Percentiles rank a stretch among this genome's conserved stretches.
phyloP scores from a whole-genome alignment of 208 protist species.

The Acanthamoeba healyi region DNA sequence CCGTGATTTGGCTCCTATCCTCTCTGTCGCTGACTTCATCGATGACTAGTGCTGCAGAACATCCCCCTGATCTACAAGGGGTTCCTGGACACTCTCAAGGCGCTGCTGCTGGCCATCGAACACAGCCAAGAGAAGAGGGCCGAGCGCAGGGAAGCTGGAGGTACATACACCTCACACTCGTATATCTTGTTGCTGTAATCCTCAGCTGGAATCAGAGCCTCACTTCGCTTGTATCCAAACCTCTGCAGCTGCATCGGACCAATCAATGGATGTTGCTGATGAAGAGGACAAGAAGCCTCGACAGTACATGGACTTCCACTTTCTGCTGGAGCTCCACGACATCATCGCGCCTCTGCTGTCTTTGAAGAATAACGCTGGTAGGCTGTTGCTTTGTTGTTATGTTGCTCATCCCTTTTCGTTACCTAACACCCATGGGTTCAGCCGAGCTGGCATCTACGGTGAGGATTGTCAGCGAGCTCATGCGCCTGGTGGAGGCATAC shows the following conservation, averaged over 20 bases:
- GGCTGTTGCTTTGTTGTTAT: not conserved
- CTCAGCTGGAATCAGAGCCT: no score
- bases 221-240: no score
- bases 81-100: constrained; percentile 25
- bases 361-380: not conserved
- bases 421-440: not conserved
- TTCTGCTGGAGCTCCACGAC: constrained; percentile 49
- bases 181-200: no score
- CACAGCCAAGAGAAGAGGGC: constrained; percentile 38
- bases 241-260: not conserved
- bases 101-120: not conserved
- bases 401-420: not conserved
- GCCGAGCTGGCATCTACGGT: not conserved
- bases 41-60: constrained; percentile 3
- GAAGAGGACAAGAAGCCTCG: constrained; percentile 43
- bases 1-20: no score
- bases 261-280: not conserved
- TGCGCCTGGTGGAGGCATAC: constrained; percentile 25
- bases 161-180: not conserved
- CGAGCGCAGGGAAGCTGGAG: not conserved
- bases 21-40: not conserved
- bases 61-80: constrained; percentile 14
- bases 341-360: constrained; percentile 5
- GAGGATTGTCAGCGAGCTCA: not conserved
- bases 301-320: constrained; percentile 69